Evolutionary conservation across 148 eudicot genomes (phyloP).

Genomic region (Spergularia bocconei): DNA sequence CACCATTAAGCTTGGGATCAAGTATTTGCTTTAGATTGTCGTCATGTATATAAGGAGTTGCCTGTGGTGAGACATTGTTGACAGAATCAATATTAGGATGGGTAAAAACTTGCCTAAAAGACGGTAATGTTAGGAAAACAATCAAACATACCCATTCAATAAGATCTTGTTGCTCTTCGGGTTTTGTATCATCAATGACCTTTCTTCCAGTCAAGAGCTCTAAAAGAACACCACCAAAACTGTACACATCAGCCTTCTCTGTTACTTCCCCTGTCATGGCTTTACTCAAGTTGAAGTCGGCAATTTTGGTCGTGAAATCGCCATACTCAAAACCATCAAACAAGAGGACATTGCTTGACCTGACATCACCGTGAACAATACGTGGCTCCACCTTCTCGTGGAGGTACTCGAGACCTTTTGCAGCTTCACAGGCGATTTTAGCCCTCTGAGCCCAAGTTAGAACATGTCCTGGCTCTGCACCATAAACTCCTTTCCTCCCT

Average conservation of each 20-base stretch:
- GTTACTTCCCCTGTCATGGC: conserved; percentile 99
- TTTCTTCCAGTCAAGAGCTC: conserved; percentile 95
- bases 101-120: not conserved
- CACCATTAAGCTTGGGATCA: conserved; percentile 79
- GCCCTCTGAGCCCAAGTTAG: conserved; percentile 68
- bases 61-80: conserved; percentile 37
- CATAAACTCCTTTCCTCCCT: conserved; percentile 61
- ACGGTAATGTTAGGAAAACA: not conserved
- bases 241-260: conserved; percentile 92
- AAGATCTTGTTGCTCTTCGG: conserved; percentile 92
- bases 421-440: conserved; percentile 63
- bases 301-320: conserved; percentile 54
- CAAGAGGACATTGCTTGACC: conserved; percentile 69
- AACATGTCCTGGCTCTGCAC: conserved; percentile 65
- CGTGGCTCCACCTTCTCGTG: conserved; percentile 76
- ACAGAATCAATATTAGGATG: not conserved
- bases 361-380: conserved; percentile 61
- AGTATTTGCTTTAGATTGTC: conserved; percentile 97
- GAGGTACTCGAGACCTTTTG: conserved; percentile 61
- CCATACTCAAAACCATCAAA: conserved; percentile 30
- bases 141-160: conserved; percentile 72
- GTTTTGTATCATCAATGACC: conserved; percentile 97
- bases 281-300: conserved; percentile 62
- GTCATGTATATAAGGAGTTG: conserved; percentile 92
- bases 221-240: conserved; percentile 93